Percentiles rank a stretch among this genome's conserved stretches.
These are phyloP conservation scores for Boletus edulis DNA, from an alignment of 768 basidiomycete genomes.

Conservation along the genomic window DNA sequence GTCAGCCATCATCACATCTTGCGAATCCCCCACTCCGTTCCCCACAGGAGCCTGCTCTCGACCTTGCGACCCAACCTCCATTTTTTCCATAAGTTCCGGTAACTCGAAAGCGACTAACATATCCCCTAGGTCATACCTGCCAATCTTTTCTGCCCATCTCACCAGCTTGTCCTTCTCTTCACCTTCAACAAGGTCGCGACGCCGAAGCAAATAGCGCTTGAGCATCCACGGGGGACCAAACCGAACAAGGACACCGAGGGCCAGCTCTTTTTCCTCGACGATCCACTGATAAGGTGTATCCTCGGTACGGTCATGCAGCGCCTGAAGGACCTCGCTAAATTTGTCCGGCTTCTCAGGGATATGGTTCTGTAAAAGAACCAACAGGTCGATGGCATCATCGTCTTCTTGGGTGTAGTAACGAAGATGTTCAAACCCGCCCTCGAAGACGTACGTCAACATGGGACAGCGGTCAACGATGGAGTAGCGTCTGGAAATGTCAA, in stretches of 20 bases:
- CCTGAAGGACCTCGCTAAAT: constrained; percentile 21
- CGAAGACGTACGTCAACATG: constrained; percentile 29
- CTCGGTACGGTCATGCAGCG: constrained; percentile 26
- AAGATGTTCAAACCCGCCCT: constrained; percentile 28
- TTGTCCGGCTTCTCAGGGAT: constrained; percentile 21
- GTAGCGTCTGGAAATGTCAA: constrained; percentile 26
- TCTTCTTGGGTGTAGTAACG: constrained; percentile 25
- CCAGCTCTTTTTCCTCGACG: constrained; percentile 24
- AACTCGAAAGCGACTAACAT: constrained; percentile 20
- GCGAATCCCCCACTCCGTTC: background rate
- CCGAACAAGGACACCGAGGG: constrained; percentile 20
- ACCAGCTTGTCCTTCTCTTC: constrained; percentile 13
- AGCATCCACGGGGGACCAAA: constrained; percentile 27
- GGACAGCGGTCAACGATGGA: constrained; percentile 24
- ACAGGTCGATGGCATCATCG: constrained; percentile 23
- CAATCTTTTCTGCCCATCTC: constrained; percentile 17
- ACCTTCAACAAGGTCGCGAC: constrained; percentile 17
- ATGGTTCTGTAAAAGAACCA: constrained; percentile 19
- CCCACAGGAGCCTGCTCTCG: background rate
- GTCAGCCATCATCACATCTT: constrained; percentile 10
- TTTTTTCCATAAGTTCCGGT: constrained; percentile 11
- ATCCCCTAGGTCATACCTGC: constrained; percentile 22
- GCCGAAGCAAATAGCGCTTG: constrained; percentile 23
- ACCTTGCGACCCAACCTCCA: constrained; percentile 5
- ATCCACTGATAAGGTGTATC: constrained; percentile 24